These are phyloP conservation scores for Hippophae gyantsensis DNA, from an alignment of 306 rosid species.

Conservation along the genomic window DNA sequence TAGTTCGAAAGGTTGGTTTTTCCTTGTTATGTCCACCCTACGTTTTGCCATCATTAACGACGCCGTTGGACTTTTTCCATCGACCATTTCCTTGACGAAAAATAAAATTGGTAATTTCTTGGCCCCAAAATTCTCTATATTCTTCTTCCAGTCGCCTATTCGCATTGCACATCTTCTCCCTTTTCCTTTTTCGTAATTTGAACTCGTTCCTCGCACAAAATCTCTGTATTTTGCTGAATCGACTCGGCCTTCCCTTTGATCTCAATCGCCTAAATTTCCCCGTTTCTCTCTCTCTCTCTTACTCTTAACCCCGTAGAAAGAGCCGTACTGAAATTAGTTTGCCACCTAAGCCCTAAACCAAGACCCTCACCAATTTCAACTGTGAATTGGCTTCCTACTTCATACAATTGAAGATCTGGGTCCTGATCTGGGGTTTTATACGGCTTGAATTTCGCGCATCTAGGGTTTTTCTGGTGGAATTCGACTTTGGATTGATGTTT, in stretches of 20 bases:
- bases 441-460: constrained; percentile 19
- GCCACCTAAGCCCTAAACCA: constrained; percentile 46
- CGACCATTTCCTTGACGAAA: constrained; percentile 18
- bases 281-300: neutral
- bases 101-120: constrained; percentile 18
- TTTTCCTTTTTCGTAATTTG: constrained; percentile 35
- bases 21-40: no score
- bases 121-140: constrained; percentile 19
- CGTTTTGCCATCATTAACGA: neutral
- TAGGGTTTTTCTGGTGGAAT: constrained; percentile 41
- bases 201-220: constrained; percentile 36
- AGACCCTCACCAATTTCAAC: neutral
- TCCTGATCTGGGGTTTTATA: constrained; percentile 47
- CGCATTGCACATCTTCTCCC: constrained; percentile 23
- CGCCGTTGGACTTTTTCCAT: constrained; percentile 32
- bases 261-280: constrained; percentile 32
- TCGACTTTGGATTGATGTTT: constrained; percentile 84
- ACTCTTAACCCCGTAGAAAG: neutral
- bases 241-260: constrained; percentile 29
- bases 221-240: constrained; percentile 48
- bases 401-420: constrained; percentile 40
- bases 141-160: constrained; percentile 5
- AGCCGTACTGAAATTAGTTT: neutral
- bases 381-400: constrained; percentile 7
- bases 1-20: no score